phyloP scores from a whole-genome alignment of 345 rosid species.

The Eucalyptus erythrocorys region DNA sequence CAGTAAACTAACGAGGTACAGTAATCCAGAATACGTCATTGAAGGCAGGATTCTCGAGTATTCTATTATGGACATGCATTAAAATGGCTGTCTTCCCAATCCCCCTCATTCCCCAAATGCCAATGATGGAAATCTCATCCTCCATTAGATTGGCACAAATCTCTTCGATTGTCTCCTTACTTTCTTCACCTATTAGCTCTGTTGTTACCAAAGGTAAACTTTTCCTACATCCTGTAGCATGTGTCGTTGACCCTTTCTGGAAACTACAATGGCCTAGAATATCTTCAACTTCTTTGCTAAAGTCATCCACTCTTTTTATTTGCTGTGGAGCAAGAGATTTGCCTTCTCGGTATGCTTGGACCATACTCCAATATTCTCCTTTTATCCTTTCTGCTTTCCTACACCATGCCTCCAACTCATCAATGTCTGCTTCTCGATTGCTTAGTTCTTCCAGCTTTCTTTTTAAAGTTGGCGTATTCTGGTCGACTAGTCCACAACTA shows the following conservation, averaged over 20 bases:
- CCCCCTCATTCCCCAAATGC: background rate
- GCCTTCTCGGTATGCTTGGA: too few relatives aligned
- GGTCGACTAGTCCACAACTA: background rate
- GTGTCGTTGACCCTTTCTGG: fast-evolving
- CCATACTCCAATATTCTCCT: too few relatives aligned
- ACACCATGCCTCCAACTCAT: too few relatives aligned
- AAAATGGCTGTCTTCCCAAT: background rate
- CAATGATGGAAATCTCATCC: background rate
- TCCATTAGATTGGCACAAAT: background rate
- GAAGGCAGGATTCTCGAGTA: background rate
- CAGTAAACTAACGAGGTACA: background rate
- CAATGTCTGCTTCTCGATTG: background rate
- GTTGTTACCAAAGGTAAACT: background rate
- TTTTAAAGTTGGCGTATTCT: background rate
- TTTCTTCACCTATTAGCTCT: background rate
- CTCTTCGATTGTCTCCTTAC: fast-evolving
- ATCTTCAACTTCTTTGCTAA: background rate
- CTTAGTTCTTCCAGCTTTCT: background rate
- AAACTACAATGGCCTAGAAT: background rate
- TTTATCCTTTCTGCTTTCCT: too few relatives aligned
- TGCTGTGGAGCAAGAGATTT: too few relatives aligned
- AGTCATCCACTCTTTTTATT: too few relatives aligned
- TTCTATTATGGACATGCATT: background rate
- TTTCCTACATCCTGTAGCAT: background rate
- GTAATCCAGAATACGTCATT: background rate